Percentiles rank a stretch among this genome's conserved stretches.
Evolutionary conservation across 2,329 filamentous ascomycete species (phyloP).

Genomic region (Aspergillus sp.): DNA sequence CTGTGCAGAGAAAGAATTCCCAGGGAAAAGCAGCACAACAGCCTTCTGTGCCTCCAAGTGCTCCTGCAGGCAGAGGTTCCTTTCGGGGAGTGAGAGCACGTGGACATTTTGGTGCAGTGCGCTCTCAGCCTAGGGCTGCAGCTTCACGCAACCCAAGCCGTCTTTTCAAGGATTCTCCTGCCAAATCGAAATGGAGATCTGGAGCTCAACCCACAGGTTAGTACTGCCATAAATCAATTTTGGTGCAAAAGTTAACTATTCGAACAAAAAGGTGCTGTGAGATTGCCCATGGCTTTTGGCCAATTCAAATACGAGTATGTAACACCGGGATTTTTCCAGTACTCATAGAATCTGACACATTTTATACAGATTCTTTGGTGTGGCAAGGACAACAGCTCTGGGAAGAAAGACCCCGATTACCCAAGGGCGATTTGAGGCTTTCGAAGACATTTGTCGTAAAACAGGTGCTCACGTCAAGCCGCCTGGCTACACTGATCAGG

Average conservation of each 20-base stretch:
- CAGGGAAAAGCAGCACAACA: neutral
- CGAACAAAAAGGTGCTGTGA: constrained; percentile 6
- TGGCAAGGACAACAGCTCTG: constrained; percentile 8
- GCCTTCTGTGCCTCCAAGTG: neutral
- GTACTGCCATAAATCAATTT: neutral
- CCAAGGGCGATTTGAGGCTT: constrained; percentile 15
- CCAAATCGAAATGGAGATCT: constrained; percentile 21
- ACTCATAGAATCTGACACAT: neutral
- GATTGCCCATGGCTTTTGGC: constrained; percentile 14
- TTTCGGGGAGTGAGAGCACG: constrained; percentile 5
- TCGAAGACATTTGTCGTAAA: constrained; percentile 20
- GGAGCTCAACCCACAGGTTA: constrained; percentile 13
- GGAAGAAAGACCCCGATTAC: neutral
- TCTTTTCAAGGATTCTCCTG: constrained; percentile 16
- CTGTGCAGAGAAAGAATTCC: neutral
- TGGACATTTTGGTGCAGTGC: constrained; percentile 2
- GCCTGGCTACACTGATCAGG: constrained; percentile 18
- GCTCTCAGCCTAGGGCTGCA: neutral
- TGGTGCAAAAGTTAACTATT: no score
- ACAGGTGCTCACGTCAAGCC: constrained; percentile 23
- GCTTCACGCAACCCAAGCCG: constrained; percentile 3
- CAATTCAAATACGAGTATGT: constrained; percentile 19
- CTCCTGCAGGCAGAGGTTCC: neutral
- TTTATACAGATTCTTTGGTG: constrained; percentile 13
- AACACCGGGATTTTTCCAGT: no score